Conservation (phyloP, 352 stramenopile genomes). For the Phytopythium delawarense region DNA sequence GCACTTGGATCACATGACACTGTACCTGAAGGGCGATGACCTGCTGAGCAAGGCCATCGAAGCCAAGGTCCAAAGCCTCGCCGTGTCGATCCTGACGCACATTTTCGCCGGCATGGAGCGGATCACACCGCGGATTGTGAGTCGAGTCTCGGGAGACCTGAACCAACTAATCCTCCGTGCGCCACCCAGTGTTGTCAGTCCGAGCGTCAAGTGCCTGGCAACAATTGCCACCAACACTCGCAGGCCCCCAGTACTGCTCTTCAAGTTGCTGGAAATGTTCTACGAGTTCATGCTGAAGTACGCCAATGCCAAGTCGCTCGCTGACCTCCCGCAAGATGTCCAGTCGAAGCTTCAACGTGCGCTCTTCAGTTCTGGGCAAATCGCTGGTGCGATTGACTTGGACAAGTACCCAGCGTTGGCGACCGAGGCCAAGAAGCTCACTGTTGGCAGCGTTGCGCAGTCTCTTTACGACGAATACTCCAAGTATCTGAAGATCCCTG, state of each 20-base stretch:
- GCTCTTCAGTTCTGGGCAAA: conserved; percentile 65
- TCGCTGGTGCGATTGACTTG: conserved; percentile 65
- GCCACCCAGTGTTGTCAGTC: conserved; percentile 79
- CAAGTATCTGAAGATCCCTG: conserved; percentile 36
- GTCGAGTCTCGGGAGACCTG: conserved; percentile 53
- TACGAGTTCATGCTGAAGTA: conserved; percentile 57
- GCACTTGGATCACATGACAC: conserved; percentile 66
- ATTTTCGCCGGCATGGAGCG: conserved; percentile 49
- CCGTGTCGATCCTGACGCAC: conserved; percentile 57
- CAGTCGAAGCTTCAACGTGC: conserved; percentile 65
- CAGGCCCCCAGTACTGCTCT: conserved; percentile 38
- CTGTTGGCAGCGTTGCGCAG: conserved; percentile 48
- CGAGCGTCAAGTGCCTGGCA: conserved; percentile 71
- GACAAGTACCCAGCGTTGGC: conserved; percentile 32
- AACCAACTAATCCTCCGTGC: conserved; percentile 55
- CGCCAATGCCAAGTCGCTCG: conserved; percentile 25
- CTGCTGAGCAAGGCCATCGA: conserved; percentile 48
- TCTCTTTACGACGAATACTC: conserved; percentile 60
- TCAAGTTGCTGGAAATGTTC: conserved; percentile 67
- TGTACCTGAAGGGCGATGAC: conserved; percentile 67
- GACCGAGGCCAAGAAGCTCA: conserved; percentile 26
- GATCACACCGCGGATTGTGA: conserved; percentile 39
- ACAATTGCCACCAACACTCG: conserved; percentile 41
- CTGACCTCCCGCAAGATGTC: conserved; percentile 27
- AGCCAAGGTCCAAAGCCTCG: conserved; percentile 51